phyloP scores from a whole-genome alignment of 306 rosid genomes.

The Sechiopsis laciniata region DNA sequence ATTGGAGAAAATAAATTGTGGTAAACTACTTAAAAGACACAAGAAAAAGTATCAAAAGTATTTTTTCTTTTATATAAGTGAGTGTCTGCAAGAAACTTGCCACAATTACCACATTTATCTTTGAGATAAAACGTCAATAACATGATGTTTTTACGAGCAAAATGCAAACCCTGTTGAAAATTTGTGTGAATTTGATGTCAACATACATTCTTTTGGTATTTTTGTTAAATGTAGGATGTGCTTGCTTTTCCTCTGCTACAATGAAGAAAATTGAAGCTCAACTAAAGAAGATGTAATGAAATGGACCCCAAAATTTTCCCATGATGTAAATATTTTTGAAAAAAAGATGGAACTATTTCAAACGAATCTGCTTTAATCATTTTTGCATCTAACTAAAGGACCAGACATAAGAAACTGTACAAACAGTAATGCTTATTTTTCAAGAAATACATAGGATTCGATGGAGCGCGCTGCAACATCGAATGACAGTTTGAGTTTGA shows the following conservation, averaged over 20 bases:
- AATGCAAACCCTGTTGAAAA: background rate
- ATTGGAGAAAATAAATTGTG: no score
- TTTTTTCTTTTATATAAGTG: no score
- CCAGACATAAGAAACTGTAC: constrained; percentile 14
- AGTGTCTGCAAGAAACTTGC: constrained; percentile 8
- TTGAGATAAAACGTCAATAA: background rate
- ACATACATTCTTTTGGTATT: background rate
- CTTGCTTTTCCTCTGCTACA: background rate
- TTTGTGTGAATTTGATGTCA: background rate
- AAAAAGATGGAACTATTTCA: background rate
- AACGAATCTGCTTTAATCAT: constrained; percentile 23
- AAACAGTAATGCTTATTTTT: constrained; percentile 16
- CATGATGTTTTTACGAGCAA: background rate
- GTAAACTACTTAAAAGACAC: no score
- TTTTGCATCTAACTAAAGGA: constrained; percentile 18
- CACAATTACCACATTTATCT: background rate
- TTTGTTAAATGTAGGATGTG: constrained; percentile 2
- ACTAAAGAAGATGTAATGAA: background rate
- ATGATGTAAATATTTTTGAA: background rate
- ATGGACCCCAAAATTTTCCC: constrained; percentile 9
- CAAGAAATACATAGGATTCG: constrained; percentile 10
- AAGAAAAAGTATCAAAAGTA: no score
- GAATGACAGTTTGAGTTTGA: background rate
- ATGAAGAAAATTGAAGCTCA: constrained; percentile 4
- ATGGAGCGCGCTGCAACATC: background rate